phyloP scores from a whole-genome alignment of 768 basidiomycete species.

The Mrakia gelida region DNA sequence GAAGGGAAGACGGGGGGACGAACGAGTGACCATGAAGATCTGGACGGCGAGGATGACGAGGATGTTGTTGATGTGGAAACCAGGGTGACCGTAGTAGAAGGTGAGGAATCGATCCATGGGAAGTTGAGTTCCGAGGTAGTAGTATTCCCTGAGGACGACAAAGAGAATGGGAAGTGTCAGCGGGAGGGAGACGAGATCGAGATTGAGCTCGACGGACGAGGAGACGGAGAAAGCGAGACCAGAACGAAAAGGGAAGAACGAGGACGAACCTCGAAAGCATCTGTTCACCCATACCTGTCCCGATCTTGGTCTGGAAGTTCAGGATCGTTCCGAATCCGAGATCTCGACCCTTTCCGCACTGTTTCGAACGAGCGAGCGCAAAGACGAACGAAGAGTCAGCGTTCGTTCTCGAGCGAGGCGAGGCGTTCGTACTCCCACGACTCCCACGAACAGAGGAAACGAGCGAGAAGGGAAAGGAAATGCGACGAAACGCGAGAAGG shows the following conservation, averaged over 20 bases:
- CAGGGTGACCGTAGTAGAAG: slow-evolving; percentile 99
- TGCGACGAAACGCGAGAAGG: not conserved
- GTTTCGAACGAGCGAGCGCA: not conserved
- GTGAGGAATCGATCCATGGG: slow-evolving; percentile 98
- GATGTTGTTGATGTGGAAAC: slow-evolving; percentile 99
- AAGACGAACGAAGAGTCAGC: not conserved
- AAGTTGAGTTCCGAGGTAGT: slow-evolving; percentile 95
- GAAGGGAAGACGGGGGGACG: slow-evolving; percentile 42
- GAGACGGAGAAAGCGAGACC: too few species aligned
- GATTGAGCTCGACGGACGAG: too few species aligned
- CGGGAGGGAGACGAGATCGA: too few species aligned
- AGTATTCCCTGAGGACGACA: slow-evolving; percentile 67
- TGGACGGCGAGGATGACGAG: slow-evolving; percentile 95
- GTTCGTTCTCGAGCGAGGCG: too few species aligned
- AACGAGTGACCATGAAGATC: slow-evolving; percentile 85
- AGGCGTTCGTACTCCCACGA: too few species aligned
- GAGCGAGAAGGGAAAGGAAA: not conserved
- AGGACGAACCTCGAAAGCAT: slow-evolving; percentile 66
- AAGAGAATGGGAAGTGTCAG: too few species aligned
- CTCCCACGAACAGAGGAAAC: too few species aligned
- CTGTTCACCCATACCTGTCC: slow-evolving; percentile 99
- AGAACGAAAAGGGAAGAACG: too few species aligned
- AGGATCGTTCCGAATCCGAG: slow-evolving; percentile 97
- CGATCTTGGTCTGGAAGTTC: slow-evolving; percentile 99
- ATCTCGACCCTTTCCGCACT: slow-evolving; percentile 94